Evolutionary conservation across 352 stramenopile species (phyloP), one percentile per base, ranked within the genome.

Genomic region (Globisporangium cederbergense): DNA sequence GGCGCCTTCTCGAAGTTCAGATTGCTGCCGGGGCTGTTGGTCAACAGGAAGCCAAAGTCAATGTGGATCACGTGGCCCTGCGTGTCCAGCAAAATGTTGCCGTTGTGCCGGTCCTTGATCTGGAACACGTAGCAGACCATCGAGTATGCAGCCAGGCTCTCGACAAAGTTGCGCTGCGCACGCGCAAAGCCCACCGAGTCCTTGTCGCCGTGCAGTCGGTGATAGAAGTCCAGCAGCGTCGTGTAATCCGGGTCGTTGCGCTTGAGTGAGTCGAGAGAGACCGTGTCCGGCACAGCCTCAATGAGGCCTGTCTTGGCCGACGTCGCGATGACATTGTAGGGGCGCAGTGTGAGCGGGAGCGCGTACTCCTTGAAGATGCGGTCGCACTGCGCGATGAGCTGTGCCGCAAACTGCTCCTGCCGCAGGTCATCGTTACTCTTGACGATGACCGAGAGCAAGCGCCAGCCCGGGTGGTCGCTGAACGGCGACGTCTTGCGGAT

Each of bases 21-120:
- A 67, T 98, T 98, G 69, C 96, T 98, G 16, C 87, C 87, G 1
- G 87, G 87, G 40, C 93, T 98, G 81, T 98, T 99, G 53, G 89
- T 93, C 40, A 99, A 93, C 65, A 98, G 55, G 74, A 99, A 99
- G 16, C 97, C 98, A 76, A 99, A 99, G 78, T 99, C 98, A 64
- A 99, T 99, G 82, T 99, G 97, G 58, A 99, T 95, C 14, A 99
- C 76, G 72, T 98, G 96, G 18, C 97, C 97, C 32, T 96, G 77
- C 14, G 86, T 97, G 77, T 99, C 97, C 45, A 99, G 84, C 66
- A 99, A 91, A 42, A 99, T 98, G 74, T 99, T 99, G 52, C 97
- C 97, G 71, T 99, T 99, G 83, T 99, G 97, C 2, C 97, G 87
- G 74, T 99, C 98, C 72, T 99, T 99, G 66, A 99, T 91, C 66